Evolutionary conservation across 2,329 filamentous ascomycete genomes (phyloP).

Genomic region (Talaromyces albobiverticillius): DNA sequence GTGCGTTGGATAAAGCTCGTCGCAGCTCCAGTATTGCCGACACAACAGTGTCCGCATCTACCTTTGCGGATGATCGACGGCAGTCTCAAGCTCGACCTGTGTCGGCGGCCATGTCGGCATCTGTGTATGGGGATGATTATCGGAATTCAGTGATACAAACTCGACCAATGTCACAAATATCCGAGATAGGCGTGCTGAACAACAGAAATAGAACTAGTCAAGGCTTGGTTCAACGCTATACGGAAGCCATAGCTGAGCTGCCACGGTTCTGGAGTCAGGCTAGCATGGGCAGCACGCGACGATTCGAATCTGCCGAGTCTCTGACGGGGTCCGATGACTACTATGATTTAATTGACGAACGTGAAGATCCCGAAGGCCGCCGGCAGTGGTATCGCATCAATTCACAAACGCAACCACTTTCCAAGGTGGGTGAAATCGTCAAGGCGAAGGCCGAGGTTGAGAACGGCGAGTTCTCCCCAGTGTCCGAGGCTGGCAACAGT

Average conservation of each 20-base stretch:
- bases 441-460: neutral
- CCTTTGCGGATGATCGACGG: slow-evolving; percentile 29
- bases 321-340: slow-evolving; percentile 19
- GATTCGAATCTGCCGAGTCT: slow-evolving; percentile 21
- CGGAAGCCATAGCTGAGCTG: slow-evolving; percentile 33
- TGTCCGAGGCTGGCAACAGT: neutral
- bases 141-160: slow-evolving; percentile 29
- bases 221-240: slow-evolving; percentile 36
- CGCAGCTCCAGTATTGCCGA: slow-evolving; percentile 35
- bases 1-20: slow-evolving; percentile 33
- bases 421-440: slow-evolving; percentile 5
- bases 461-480: neutral
- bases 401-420: slow-evolving; percentile 16
- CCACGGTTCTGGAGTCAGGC: slow-evolving; percentile 36
- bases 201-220: slow-evolving; percentile 29
- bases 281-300: slow-evolving; percentile 27
- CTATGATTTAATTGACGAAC: slow-evolving; percentile 22
- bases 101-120: slow-evolving; percentile 33
- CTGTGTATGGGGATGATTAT: slow-evolving; percentile 34
- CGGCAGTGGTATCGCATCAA: slow-evolving; percentile 23
- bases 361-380: slow-evolving; percentile 17
- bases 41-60: slow-evolving; percentile 30
- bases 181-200: slow-evolving; percentile 18
- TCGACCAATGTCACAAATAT: slow-evolving; percentile 26
- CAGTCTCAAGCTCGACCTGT: slow-evolving; percentile 31